Percentiles rank a stretch among this genome's conserved stretches.
phyloP scores from a whole-genome alignment of 371 early-diverging fungal genomes.

The Coemansia sp. region DNA sequence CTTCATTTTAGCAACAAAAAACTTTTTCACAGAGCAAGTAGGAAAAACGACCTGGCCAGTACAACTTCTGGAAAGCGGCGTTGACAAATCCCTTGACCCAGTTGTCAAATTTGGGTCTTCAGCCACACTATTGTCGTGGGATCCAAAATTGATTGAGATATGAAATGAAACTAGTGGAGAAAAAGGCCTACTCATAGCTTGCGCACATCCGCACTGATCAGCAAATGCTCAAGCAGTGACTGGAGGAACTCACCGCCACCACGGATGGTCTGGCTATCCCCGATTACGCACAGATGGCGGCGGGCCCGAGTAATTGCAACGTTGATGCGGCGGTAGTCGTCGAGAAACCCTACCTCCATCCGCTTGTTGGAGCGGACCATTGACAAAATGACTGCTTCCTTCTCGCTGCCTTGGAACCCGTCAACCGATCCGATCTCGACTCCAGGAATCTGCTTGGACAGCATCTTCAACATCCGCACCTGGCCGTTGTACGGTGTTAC shows the following conservation, averaged over 20 bases:
- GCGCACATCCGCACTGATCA: neutral
- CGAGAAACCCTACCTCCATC: conserved; percentile 87
- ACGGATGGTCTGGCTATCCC: conserved; percentile 60
- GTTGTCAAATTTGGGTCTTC: no score
- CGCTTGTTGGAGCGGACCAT: conserved; percentile 83
- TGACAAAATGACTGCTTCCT: conserved; percentile 85
- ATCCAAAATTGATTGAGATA: no score
- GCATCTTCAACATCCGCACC: conserved; percentile 57
- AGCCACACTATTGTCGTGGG: no score
- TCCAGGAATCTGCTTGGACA: conserved; percentile 48
- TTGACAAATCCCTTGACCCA: no score
- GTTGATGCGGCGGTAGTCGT: conserved; percentile 83
- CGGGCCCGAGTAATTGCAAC: conserved; percentile 94
- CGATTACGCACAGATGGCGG: conserved; percentile 84
- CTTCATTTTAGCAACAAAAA: no score
- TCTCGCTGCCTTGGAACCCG: conserved; percentile 97
- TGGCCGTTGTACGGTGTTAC: conserved; percentile 88
- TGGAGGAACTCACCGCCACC: conserved; percentile 2
- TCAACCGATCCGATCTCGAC: conserved; percentile 90
- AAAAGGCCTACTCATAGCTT: neutral
- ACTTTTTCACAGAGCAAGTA: no score
- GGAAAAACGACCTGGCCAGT: no score
- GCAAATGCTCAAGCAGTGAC: conserved; percentile 8
- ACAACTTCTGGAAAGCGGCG: no score
- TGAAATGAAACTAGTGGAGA: no score